A percentile compares a stretch with the other conserved stretches of the same genome.
Evolutionary conservation across 2,329 filamentous ascomycete genomes (phyloP).

Genomic region (Decorospora gaudefroyi): DNA sequence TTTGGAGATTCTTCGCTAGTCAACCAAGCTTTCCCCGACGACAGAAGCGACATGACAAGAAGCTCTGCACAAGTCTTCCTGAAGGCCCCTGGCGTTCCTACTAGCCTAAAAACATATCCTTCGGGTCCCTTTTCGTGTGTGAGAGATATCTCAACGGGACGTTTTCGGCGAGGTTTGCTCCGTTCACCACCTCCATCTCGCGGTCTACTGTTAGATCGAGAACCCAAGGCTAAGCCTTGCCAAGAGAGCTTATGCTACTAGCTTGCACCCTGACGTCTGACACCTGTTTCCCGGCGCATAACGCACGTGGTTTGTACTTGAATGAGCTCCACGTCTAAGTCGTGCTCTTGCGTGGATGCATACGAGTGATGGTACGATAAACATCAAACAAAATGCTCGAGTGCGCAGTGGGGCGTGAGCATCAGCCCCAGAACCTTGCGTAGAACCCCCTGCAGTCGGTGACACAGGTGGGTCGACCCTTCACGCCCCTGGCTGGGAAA

Average conservation of each 20-base stretch:
- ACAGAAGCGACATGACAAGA: neutral
- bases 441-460: conserved; percentile 18
- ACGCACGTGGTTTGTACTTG: conserved; percentile 34
- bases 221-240: conserved; percentile 34
- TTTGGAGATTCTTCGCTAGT: conserved; percentile 28
- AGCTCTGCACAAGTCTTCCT: no score
- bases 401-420: conserved; percentile 26
- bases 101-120: no score
- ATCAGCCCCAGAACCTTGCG: conserved; percentile 8
- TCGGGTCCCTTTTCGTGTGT: no score
- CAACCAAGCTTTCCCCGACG: conserved; percentile 15
- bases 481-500: no score
- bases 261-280: conserved; percentile 8
- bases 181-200: no score
- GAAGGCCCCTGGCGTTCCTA: no score
- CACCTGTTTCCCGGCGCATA: conserved; percentile 20
- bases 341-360: conserved; percentile 16
- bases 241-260: conserved; percentile 36
- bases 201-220: no score
- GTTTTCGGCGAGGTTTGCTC: no score
- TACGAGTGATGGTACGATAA: conserved; percentile 22
- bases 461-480: conserved; percentile 34
- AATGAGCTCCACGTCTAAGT: conserved; percentile 15
- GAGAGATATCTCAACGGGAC: no score
- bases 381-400: neutral